Conservation (phyloP, 306 rosid species). For the Ormosia emarginata region DNA sequence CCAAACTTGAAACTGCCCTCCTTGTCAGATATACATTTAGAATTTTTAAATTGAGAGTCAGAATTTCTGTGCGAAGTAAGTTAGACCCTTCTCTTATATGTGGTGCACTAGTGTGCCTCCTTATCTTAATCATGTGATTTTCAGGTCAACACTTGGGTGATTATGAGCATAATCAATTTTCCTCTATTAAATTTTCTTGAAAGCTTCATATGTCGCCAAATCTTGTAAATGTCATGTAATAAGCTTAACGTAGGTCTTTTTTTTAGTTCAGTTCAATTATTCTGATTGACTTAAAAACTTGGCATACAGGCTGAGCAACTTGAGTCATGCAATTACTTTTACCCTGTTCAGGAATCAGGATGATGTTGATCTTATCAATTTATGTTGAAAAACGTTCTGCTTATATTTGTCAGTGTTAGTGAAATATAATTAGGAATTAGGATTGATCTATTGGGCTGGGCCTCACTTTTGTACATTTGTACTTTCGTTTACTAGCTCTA, state of each 20-base stretch:
- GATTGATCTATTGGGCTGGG: too few relatives aligned
- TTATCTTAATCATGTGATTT: not conserved
- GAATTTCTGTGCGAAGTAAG: not conserved
- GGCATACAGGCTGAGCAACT: not conserved
- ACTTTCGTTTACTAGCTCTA: too few relatives aligned
- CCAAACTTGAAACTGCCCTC: not conserved
- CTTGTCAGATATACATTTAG: not conserved
- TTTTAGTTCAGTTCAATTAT: not conserved
- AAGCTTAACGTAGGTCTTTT: not conserved
- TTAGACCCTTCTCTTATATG: not conserved
- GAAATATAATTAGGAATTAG: too few relatives aligned
- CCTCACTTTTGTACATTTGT: too few relatives aligned
- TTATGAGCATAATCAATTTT: conserved; percentile 8
- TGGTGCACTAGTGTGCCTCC: not conserved
- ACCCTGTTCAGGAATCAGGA: not conserved
- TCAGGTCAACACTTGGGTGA: not conserved
- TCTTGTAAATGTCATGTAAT: not conserved
- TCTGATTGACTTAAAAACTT: not conserved
- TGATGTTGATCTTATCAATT: conserved; percentile 1
- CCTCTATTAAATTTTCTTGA: not conserved
- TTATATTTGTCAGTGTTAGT: conserved; percentile 17
- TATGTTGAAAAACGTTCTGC: not conserved
- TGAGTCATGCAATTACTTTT: not conserved
- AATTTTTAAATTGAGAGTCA: not conserved
- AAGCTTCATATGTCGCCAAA: not conserved